Percentiles rank a stretch among this genome's conserved stretches.
Conservation (phyloP, 2,329 filamentous ascomycete genomes). For the Chrysosporium keratinophilum region DNA sequence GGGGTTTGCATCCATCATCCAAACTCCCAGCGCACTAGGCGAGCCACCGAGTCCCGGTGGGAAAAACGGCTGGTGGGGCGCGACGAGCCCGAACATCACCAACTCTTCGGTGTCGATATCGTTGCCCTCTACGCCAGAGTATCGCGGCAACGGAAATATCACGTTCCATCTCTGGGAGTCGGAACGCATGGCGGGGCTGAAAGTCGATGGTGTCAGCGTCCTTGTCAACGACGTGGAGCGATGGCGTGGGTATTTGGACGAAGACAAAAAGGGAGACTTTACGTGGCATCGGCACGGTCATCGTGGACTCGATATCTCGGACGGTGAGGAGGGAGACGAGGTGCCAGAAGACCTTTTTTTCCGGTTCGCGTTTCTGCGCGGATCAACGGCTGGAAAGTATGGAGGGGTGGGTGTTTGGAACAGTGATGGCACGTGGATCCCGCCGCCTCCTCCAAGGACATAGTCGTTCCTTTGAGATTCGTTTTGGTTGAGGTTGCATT, state of each 20-base stretch:
- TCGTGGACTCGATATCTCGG: slow-evolving; percentile 29
- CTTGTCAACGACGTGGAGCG: slow-evolving; percentile 56
- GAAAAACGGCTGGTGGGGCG: slow-evolving; percentile 34
- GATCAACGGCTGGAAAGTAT: slow-evolving; percentile 32
- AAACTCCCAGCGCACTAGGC: slow-evolving; percentile 63
- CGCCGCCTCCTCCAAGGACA: slow-evolving; percentile 16
- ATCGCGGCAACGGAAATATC: slow-evolving; percentile 36
- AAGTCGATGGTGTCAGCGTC: slow-evolving; percentile 48
- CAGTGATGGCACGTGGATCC: slow-evolving; percentile 17
- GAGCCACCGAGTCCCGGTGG: slow-evolving; percentile 38
- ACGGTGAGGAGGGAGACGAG: slow-evolving; percentile 17
- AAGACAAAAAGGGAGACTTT: slow-evolving; percentile 38
- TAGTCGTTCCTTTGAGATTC: neutral
- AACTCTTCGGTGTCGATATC: slow-evolving; percentile 34
- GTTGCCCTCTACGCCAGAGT: slow-evolving; percentile 27
- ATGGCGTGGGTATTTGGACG: slow-evolving; percentile 47
- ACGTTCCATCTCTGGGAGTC: slow-evolving; percentile 37
- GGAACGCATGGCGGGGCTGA: slow-evolving; percentile 30
- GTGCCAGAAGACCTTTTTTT: slow-evolving; percentile 37
- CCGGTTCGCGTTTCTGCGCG: slow-evolving; percentile 39
- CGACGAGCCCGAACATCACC: slow-evolving; percentile 46
- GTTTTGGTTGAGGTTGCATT: neutral
- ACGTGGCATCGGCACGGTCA: slow-evolving; percentile 41
- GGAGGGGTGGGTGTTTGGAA: slow-evolving; percentile 33
- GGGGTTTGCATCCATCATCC: slow-evolving; percentile 82